Evolutionary conservation across 2,329 filamentous ascomycete species (phyloP), one percentile per base, ranked within the genome.

Genomic region (Allantophomopsis lycopodina): DNA sequence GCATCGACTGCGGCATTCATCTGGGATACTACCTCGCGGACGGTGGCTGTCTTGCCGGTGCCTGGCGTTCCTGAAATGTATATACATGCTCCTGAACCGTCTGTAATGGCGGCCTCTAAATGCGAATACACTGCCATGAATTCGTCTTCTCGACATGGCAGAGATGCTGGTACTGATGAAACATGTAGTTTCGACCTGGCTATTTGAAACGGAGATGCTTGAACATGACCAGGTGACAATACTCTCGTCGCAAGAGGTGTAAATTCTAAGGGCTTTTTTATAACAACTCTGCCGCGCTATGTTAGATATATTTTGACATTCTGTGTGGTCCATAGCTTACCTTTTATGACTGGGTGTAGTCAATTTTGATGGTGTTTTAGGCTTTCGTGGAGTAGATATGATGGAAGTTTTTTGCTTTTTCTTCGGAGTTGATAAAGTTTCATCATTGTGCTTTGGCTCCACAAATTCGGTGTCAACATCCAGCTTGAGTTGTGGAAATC

Each of bases 11-110:
- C 79, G n/a, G 81, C 76, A 50, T 96, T 89, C 7, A 98, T 71
- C 44, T 87, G 82, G 5, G 83, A 77, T 13, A 98, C 83, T 1
- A 96, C 91, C 60, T 98, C 91, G 36, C 91, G 82, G 8, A 98
- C 91, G 0, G 93, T 98, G 11, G 91, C 91, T 1, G 91, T 98
- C 60, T 98, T 98, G 21, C 91, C 91, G 0, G 91, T 98, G 7
- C 93, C 91, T 0, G 93, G 91, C 0, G 89, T 96, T n/a, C 91
- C 91, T 1, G 91, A 96, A 43, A 98, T 98, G 61, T 98, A 98
- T 55, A 98, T 96, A 58, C 93, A 98, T 21, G 89, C 84, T 12
- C 93, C 93, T 2, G 83, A 84, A 14, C 89, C 91, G 48, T 94
- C 89, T 12, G 82, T 82, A 54, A 98, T 98, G 39, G 93, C 91